Evolutionary conservation across 331 rosid genomes (phyloP).

Genomic region (Erythrophleum ivorense): DNA sequence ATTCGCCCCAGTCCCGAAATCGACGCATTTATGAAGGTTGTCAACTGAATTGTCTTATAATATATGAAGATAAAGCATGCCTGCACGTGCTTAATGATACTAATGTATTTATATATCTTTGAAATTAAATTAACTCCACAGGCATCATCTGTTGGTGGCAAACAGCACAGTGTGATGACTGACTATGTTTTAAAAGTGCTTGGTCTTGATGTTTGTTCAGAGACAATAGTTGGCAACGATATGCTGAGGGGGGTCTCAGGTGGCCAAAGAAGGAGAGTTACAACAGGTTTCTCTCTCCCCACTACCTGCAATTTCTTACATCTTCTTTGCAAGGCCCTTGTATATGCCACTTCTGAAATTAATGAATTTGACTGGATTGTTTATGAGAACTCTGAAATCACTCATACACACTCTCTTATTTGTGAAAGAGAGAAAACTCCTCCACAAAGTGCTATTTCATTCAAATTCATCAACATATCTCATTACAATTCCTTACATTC

Average conservation of each 20-base stretch:
- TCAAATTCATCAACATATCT: no score
- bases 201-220: constrained; percentile 88
- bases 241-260: constrained; percentile 91
- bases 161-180: constrained; percentile 74
- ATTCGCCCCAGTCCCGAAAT: constrained; percentile 74
- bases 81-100: not conserved
- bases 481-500: no score
- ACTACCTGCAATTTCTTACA: constrained; percentile 6
- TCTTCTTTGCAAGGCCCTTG: not conserved
- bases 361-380: not conserved
- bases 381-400: no score
- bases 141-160: constrained; percentile 77
- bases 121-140: constrained; percentile 40
- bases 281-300: constrained; percentile 66
- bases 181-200: constrained; percentile 82
- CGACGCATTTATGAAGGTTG: constrained; percentile 92
- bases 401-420: no score
- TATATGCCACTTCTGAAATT: not conserved
- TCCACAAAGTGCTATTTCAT: no score
- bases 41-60: constrained; percentile 13
- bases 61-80: not conserved
- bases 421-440: no score
- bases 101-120: constrained; percentile 1
- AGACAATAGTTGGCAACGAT: constrained; percentile 81
- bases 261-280: constrained; percentile 91